Base-by-base conservation (phyloP, 2,329 filamentous ascomycete species). In the Niveomyces coronatus region DNA sequence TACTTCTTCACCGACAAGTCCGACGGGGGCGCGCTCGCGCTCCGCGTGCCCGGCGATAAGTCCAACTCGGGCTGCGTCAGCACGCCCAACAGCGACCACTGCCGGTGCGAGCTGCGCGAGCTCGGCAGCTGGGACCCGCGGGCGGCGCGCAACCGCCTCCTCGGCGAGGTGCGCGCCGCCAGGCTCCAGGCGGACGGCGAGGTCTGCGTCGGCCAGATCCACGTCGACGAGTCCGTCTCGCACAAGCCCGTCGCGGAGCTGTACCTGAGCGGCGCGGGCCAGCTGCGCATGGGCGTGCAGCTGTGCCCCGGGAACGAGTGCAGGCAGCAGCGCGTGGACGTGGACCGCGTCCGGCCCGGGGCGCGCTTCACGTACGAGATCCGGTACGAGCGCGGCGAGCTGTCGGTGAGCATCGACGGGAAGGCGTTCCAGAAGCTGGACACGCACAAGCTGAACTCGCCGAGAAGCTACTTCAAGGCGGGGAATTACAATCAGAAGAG, bases 81-180 rank as follows among this genome's bases (percentile, higher is more conserved):
- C 3, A 65, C 62, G 1, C 43, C 53, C 1, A 54, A 62, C 49
- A 63, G 59, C 47, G 40, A 56, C 31, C 62, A 65, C 44, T 65
- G 62, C 45, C 61, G 60, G 19, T 62, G 58, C 9, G 62, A 65
- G 46, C 49, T 66, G 10, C 60, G 61, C 14, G 62, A 66, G 49
- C 59, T 58, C 1, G 50, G 35, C 3, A 51, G 43, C 34, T 56
- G 61, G 60, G 47, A 53, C 30, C 57, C 61, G 7, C 54, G 49
- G 9, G 47, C 41, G n/a, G 34, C 40, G 4, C 47, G 44, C n/a
- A 63, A 62, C 43, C 46, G 48, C 3, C 48, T 63, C n/a, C 53
- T 43, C 14, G 58, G 49, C 3, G 47, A 46, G 1, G 46, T 65
- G 6, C 42, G 47, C 26, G 53, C 58, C 1, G 53, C 57, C 42